phyloP scores from a whole-genome alignment of 176 grass and related monocot species.

The Oryza glaberrima region DNA sequence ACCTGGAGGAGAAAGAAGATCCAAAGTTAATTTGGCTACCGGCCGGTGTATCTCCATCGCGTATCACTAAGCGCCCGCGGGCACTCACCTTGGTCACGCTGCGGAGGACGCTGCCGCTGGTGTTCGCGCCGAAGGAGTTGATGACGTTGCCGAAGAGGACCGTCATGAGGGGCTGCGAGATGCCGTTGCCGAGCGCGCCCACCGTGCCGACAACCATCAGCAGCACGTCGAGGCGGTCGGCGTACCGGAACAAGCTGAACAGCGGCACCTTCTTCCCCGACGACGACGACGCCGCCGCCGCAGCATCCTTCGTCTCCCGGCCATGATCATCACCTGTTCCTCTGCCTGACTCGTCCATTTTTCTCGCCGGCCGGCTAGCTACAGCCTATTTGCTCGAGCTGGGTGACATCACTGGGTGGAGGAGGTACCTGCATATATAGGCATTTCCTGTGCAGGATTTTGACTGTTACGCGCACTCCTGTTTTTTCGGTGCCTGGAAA shows the following conservation, averaged over 20 bases:
- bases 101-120: slow-evolving; percentile 15
- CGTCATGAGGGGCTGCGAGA: slow-evolving; percentile 50
- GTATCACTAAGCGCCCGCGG: background rate
- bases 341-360: slow-evolving; percentile 21
- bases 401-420: background rate
- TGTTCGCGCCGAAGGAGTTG: slow-evolving; percentile 58
- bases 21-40: background rate
- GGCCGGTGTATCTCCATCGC: too few species aligned
- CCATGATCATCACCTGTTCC: slow-evolving; percentile 3
- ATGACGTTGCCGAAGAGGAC: slow-evolving; percentile 55
- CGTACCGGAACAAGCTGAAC: slow-evolving; percentile 64
- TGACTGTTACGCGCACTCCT: background rate
- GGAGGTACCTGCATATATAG: slow-evolving; percentile 22
- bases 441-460: background rate
- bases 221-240: slow-evolving; percentile 56
- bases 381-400: too few species aligned
- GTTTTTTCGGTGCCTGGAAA: slow-evolving; percentile 3
- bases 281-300: background rate
- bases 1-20: slow-evolving; percentile 39
- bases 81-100: slow-evolving; percentile 51
- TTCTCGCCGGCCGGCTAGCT: background rate
- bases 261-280: slow-evolving; percentile 48
- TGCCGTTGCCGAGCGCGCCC: slow-evolving; percentile 54
- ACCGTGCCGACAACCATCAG: slow-evolving; percentile 57
- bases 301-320: background rate